Evolutionary conservation across 2,329 filamentous ascomycete species (phyloP).

Genomic region (Coniella lustricola): DNA sequence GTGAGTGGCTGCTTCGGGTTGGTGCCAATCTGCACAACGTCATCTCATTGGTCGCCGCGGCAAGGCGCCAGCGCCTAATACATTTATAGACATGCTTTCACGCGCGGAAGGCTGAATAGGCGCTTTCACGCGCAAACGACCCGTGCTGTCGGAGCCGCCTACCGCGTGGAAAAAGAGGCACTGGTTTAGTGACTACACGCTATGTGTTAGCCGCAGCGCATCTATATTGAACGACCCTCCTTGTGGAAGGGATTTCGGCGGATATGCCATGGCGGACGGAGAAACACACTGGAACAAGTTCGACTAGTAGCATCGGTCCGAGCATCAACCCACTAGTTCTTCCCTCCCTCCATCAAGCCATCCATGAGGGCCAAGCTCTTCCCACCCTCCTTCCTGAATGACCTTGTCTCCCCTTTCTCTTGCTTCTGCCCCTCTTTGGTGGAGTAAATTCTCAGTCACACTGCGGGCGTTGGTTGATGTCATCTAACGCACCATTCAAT

Average conservation of each 20-base stretch:
- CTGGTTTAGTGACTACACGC: too few species aligned
- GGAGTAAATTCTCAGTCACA: not conserved
- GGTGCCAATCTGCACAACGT: not conserved
- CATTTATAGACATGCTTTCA: not conserved
- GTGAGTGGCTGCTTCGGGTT: not conserved
- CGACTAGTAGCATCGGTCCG: too few species aligned
- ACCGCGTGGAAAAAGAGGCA: not conserved
- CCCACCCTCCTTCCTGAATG: not conserved
- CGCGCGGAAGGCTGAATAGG: slow-evolving; percentile 5
- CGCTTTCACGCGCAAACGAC: not conserved
- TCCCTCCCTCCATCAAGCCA: too few species aligned
- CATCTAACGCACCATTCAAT: not conserved
- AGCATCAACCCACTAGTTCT: too few species aligned
- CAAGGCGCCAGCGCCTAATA: not conserved
- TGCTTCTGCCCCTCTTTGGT: not conserved
- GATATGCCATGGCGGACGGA: too few species aligned
- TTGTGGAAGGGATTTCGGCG: too few species aligned
- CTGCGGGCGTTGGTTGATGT: slow-evolving; percentile 2
- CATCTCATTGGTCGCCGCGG: not conserved
- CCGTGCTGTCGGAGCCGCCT: slow-evolving; percentile 1
- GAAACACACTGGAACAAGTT: too few species aligned
- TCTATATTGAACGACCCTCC: too few species aligned
- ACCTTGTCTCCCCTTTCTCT: not conserved
- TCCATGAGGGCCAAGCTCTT: too few species aligned
- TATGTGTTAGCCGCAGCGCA: not conserved